A percentile compares a stretch with the other conserved stretches of the same genome.
phyloP scores from a whole-genome alignment of 495 filamentous ascomycete species.

The Aspergillus bertholletiae region DNA sequence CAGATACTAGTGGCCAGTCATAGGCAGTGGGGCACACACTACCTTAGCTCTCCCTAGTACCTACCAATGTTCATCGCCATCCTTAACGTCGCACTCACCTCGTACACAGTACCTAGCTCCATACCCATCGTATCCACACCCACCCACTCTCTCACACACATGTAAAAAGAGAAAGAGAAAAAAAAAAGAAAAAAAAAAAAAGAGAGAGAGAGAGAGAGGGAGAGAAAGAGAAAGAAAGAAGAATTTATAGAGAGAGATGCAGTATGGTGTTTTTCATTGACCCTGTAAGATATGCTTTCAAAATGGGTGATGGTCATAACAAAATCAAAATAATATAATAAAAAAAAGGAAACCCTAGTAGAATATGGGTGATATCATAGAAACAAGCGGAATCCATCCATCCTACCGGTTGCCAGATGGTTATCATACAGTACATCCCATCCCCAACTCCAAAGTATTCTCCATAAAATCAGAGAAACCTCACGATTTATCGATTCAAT shows the following conservation, averaged over 20 bases:
- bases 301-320: neutral
- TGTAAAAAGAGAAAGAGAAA: too few species aligned
- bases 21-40: neutral
- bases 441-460: conserved; percentile 33
- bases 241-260: neutral
- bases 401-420: conserved; percentile 21
- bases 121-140: neutral
- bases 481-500: neutral
- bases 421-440: conserved; percentile 36
- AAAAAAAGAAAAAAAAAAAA: too few species aligned
- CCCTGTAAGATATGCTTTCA: neutral
- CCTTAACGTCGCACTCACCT: neutral
- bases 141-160: too few species aligned
- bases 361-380: conserved; percentile 20
- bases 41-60: too few species aligned
- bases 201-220: too few species aligned
- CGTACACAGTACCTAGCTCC: neutral
- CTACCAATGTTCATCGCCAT: too few species aligned
- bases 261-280: neutral
- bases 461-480: conserved; percentile 11
- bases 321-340: neutral
- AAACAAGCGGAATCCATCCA: conserved; percentile 15
- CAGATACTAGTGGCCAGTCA: too few species aligned
- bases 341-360: conserved; percentile 6
- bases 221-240: too few species aligned